These are phyloP conservation scores for Russula lepida DNA, from an alignment of 768 basidiomycete species.

Conservation along the genomic window DNA sequence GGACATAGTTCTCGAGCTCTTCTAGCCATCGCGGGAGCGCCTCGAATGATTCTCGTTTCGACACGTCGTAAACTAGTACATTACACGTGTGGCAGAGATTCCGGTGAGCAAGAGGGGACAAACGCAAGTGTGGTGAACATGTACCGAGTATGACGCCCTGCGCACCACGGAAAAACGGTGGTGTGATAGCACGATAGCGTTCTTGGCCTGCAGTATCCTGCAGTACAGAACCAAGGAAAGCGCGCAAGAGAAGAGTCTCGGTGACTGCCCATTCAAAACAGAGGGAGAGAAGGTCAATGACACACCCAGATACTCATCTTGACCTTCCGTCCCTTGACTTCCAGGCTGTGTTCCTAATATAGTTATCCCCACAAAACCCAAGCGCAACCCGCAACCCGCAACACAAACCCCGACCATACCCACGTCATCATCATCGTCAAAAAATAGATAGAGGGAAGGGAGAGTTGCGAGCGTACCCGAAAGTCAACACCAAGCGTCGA, in stretches of 20 bases:
- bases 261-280: neutral
- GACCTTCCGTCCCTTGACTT: slow-evolving; percentile 70
- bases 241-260: neutral
- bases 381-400: slow-evolving; percentile 1
- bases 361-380: neutral
- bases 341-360: slow-evolving; percentile 78
- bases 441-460: neutral
- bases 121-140: slow-evolving; percentile 5
- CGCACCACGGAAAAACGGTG: slow-evolving; percentile 87
- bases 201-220: slow-evolving; percentile 97
- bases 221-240: neutral
- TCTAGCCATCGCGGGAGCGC: slow-evolving; percentile 89
- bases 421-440: neutral
- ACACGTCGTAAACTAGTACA: slow-evolving; percentile 81
- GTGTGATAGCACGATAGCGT: slow-evolving; percentile 91
- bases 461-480: slow-evolving; percentile 42
- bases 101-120: neutral
- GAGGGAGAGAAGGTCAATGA: slow-evolving; percentile 2
- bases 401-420: neutral
- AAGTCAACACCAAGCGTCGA: slow-evolving; percentile 85
- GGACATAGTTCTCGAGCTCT: slow-evolving; percentile 91
- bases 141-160: slow-evolving; percentile 73
- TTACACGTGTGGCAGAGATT: neutral
- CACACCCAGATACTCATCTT: slow-evolving; percentile 96
- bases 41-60: slow-evolving; percentile 87